Evolutionary conservation across 345 rosid genomes (phyloP).

Genomic region (Lumnitzera racemosa): DNA sequence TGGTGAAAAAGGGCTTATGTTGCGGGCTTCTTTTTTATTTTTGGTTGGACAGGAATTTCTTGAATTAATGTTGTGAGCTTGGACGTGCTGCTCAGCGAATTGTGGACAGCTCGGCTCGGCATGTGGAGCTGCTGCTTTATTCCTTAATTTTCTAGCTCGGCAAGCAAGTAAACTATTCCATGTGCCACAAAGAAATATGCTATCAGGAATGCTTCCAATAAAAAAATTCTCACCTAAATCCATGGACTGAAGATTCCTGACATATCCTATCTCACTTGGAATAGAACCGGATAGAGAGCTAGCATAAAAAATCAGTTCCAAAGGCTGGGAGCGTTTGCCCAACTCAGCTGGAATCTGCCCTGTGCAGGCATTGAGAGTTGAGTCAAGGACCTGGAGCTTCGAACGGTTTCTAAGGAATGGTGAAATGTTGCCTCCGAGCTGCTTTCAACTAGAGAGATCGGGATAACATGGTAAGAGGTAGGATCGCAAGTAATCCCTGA

Average conservation of each 20-base stretch:
- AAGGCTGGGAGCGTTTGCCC: slow-evolving; percentile 46
- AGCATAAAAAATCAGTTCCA: slow-evolving; percentile 30
- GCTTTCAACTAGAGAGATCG: slow-evolving; percentile 49
- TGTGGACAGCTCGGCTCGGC: no score
- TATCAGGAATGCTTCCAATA: slow-evolving; percentile 52
- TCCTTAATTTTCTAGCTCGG: no score
- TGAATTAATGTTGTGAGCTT: no score
- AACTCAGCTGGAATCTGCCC: slow-evolving; percentile 57
- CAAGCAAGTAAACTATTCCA: no score
- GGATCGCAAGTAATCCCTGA: slow-evolving; percentile 59
- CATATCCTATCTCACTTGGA: slow-evolving; percentile 51
- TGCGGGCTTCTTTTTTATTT: no score
- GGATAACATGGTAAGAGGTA: slow-evolving; percentile 30
- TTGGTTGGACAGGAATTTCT: no score
- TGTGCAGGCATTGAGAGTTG: slow-evolving; percentile 46
- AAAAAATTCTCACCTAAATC: slow-evolving; percentile 57
- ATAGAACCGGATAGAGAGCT: slow-evolving; percentile 63
- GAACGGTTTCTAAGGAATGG: slow-evolving; percentile 63
- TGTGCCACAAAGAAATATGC: no score
- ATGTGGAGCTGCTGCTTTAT: no score
- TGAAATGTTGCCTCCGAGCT: slow-evolving; percentile 60
- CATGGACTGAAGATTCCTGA: slow-evolving; percentile 38
- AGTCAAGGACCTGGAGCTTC: slow-evolving; percentile 86
- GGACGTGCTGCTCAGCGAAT: no score
- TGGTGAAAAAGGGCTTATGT: no score